These are phyloP conservation scores for Xylaria sp. DNA, from an alignment of 2,329 filamentous ascomycete genomes.

Conservation along the genomic window DNA sequence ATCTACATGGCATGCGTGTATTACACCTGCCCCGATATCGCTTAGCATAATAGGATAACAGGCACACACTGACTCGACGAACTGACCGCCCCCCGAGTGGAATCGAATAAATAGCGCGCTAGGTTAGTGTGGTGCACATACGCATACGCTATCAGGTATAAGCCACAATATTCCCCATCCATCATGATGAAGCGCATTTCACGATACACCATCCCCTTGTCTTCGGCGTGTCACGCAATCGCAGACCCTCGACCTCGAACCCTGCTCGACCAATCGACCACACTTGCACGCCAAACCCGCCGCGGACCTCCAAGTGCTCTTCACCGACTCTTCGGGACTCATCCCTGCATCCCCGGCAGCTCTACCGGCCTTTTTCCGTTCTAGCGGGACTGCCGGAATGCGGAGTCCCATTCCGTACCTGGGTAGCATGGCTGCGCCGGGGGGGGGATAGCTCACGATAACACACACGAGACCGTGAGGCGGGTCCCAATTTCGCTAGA, in stretches of 20 bases:
- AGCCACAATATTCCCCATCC: conserved; percentile 18
- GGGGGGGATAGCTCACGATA: conserved; percentile 19
- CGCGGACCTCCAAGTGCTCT: conserved; percentile 6
- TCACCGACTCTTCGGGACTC: conserved; percentile 38
- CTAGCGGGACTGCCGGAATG: conserved; percentile 27
- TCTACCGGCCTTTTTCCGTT: conserved; percentile 24
- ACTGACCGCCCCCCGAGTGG: conserved; percentile 22
- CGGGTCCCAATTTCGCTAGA: conserved; percentile 19
- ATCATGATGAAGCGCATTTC: conserved; percentile 2
- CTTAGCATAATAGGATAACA: background rate
- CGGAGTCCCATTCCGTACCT: conserved; percentile 27
- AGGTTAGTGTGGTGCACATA: background rate
- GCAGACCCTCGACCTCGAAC: background rate
- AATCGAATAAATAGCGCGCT: background rate
- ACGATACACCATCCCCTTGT: conserved; percentile 2
- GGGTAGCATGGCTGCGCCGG: conserved; percentile 13
- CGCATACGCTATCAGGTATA: conserved; percentile 2
- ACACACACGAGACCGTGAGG: conserved; percentile 19
- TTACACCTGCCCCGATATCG: conserved; percentile 12
- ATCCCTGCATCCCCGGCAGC: conserved; percentile 28
- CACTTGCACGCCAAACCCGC: background rate
- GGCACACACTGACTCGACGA: background rate
- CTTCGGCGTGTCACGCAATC: background rate
- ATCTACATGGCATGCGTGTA: conserved; percentile 14
- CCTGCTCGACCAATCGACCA: conserved; percentile 19